A percentile compares a stretch with the other conserved stretches of the same genome.
phyloP scores from a whole-genome alignment of 495 filamentous ascomycete species.

The Aspergillus wentii region DNA sequence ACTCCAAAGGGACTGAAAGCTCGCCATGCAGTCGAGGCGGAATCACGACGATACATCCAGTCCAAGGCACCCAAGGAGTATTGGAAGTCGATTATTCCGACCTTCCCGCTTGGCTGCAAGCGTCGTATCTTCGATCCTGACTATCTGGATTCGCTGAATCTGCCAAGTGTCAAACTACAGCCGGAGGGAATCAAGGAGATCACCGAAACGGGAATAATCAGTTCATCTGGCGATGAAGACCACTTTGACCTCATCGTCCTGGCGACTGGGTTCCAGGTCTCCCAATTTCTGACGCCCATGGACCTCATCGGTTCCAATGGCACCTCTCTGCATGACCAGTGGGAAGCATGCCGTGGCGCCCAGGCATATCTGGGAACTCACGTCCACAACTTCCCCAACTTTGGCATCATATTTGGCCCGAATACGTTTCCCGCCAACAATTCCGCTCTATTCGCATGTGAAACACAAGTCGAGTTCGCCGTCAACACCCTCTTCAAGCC shows the following conservation, averaged over 20 bases:
- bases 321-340: slow-evolving; percentile 38
- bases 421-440: slow-evolving; percentile 57
- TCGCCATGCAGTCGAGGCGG: slow-evolving; percentile 13
- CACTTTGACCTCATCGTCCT: slow-evolving; percentile 49
- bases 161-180: slow-evolving; percentile 40
- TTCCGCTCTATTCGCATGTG: slow-evolving; percentile 46
- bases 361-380: slow-evolving; percentile 54
- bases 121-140: slow-evolving; percentile 45
- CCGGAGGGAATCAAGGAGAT: slow-evolving; percentile 23
- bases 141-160: slow-evolving; percentile 47
- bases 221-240: slow-evolving; percentile 31
- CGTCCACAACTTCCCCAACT: slow-evolving; percentile 55
- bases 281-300: slow-evolving; percentile 32
- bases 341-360: slow-evolving; percentile 44
- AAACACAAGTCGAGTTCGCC: slow-evolving; percentile 44
- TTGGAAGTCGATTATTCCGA: slow-evolving; percentile 49
- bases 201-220: slow-evolving; percentile 40
- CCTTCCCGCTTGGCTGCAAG: slow-evolving; percentile 56
- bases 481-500: slow-evolving; percentile 20
- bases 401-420: slow-evolving; percentile 56
- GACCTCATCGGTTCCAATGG: slow-evolving; percentile 37
- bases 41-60: slow-evolving; percentile 34
- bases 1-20: slow-evolving; percentile 17
- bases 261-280: slow-evolving; percentile 44
- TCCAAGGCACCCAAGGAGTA: slow-evolving; percentile 48